Evolutionary conservation across 768 basidiomycete genomes (phyloP).

Genomic region (Pisolithus sp.): DNA sequence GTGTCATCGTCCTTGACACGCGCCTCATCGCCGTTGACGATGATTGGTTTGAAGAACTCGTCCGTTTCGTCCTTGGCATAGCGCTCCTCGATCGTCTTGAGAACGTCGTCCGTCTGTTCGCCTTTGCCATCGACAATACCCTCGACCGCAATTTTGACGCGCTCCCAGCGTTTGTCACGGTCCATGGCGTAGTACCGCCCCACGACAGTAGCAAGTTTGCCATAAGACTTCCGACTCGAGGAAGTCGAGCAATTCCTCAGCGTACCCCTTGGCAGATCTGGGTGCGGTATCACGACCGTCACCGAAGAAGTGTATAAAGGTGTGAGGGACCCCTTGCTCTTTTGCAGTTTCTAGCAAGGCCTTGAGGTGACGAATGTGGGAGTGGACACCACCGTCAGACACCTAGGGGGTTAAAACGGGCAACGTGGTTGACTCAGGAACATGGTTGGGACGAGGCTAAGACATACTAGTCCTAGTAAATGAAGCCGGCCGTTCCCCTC

Average conservation of each 20-base stretch:
- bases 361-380: conserved; percentile 85
- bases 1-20: conserved; percentile 86
- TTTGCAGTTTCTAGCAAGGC: conserved; percentile 90
- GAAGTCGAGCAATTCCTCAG: conserved; percentile 71
- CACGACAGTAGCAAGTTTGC: conserved; percentile 77
- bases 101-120: conserved; percentile 47
- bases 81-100: conserved; percentile 63
- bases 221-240: conserved; percentile 67
- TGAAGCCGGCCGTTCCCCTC: conserved; percentile 79
- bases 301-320: conserved; percentile 90
- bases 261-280: conserved; percentile 71
- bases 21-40: conserved; percentile 72
- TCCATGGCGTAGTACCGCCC: conserved; percentile 98
- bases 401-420: conserved; percentile 38
- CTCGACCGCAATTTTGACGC: conserved; percentile 84
- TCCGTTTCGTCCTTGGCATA: conserved; percentile 87
- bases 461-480: conserved; percentile 74
- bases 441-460: conserved; percentile 1
- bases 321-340: conserved; percentile 73
- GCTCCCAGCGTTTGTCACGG: conserved; percentile 94
- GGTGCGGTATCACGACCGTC: conserved; percentile 96
- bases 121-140: conserved; percentile 70
- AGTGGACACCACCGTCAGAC: conserved; percentile 96
- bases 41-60: conserved; percentile 94
- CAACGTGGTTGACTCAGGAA: neutral